Evolutionary conservation across 495 filamentous ascomycete genomes (phyloP).

Genomic region (Penicillium manginii): DNA sequence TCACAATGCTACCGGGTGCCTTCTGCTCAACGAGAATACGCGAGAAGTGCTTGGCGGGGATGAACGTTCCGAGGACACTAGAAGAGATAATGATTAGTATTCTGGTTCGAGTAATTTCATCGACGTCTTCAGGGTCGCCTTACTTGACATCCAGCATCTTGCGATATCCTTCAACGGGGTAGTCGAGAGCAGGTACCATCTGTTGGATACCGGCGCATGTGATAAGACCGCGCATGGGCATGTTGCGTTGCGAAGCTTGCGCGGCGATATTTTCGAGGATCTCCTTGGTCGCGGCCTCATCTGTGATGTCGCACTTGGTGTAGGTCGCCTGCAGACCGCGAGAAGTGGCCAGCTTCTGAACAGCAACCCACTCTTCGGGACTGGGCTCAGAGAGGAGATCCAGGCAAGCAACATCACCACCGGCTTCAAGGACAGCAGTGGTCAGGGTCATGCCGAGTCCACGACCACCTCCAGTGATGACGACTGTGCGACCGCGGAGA

Average conservation of each 20-base stretch:
- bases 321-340: conserved; percentile 45
- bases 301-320: conserved; percentile 63
- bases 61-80: conserved; percentile 67
- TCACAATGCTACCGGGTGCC: conserved; percentile 62
- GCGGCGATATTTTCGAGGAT: conserved; percentile 45
- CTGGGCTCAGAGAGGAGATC: conserved; percentile 60
- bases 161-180: conserved; percentile 61
- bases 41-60: conserved; percentile 72
- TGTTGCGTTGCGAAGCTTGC: conserved; percentile 44
- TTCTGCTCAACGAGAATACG: conserved; percentile 63
- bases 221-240: conserved; percentile 71
- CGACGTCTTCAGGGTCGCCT: conserved; percentile 3
- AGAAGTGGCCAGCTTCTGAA: conserved; percentile 50
- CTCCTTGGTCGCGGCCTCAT: conserved; percentile 45
- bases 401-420: conserved; percentile 64
- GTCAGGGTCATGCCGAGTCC: conserved; percentile 65
- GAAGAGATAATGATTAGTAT: neutral
- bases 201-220: conserved; percentile 84
- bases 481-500: conserved; percentile 67
- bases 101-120: neutral
- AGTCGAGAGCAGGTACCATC: conserved; percentile 64
- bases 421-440: conserved; percentile 71
- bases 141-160: conserved; percentile 70
- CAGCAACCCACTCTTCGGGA: conserved; percentile 41
- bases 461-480: conserved; percentile 73